Percentiles rank a stretch among this genome's conserved stretches.
Conservation (phyloP, 768 basidiomycete genomes). For the Panaeolus cyanescens region DNA sequence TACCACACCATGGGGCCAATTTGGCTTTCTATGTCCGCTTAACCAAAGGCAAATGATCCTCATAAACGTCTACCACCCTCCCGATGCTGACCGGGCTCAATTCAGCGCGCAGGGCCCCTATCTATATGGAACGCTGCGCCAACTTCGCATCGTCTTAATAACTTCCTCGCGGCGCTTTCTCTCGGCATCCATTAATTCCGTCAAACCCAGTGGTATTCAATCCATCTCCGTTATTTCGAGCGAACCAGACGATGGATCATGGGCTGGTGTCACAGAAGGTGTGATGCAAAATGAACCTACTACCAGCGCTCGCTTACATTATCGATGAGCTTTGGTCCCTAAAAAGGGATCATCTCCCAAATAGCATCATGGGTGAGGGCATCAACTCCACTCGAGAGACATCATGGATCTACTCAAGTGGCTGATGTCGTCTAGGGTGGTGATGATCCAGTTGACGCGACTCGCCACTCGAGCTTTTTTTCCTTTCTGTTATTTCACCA, state of each 20-base stretch:
- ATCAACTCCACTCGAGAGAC: neutral
- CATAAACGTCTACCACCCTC: neutral
- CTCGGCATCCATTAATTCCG: neutral
- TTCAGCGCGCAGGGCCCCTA: neutral
- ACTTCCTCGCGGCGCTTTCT: neutral
- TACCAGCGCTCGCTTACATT: constrained; percentile 1
- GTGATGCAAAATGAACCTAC: neutral
- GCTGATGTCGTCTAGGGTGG: neutral
- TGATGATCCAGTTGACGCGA: neutral
- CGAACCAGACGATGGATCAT: neutral
- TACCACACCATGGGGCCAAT: neutral
- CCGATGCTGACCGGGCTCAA: neutral
- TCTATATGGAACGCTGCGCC: neutral
- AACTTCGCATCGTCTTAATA: neutral
- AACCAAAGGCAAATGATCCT: neutral
- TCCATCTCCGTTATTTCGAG: neutral
- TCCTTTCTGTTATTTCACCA: neutral
- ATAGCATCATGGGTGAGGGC: neutral
- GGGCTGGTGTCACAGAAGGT: neutral
- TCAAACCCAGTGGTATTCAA: neutral
- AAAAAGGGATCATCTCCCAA: neutral
- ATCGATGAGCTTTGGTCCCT: neutral
- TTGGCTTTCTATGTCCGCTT: neutral
- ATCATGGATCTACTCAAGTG: neutral
- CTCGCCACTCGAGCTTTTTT: neutral